These are phyloP conservation scores for Euphorbia peplus DNA, from an alignment of 345 rosid genomes.

Conservation along the genomic window DNA sequence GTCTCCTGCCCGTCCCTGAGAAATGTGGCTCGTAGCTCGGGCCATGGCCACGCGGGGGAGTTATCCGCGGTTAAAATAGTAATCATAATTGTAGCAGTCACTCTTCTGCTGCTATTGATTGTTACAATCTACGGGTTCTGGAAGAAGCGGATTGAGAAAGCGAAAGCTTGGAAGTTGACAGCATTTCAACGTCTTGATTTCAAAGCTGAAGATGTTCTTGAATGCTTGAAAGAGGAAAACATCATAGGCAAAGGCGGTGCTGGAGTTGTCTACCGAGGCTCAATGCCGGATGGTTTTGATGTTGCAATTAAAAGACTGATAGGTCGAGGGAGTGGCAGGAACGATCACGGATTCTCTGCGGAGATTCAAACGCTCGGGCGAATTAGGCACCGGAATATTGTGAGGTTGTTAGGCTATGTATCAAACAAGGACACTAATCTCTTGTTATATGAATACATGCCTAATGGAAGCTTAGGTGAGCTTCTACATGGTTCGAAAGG, in stretches of 20 bases:
- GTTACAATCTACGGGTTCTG: conserved; percentile 43
- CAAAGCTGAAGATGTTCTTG: conserved; percentile 75
- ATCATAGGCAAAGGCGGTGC: conserved; percentile 96
- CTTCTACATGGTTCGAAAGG: conserved; percentile 81
- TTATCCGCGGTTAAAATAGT: conserved; percentile 44
- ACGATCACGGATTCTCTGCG: conserved; percentile 84
- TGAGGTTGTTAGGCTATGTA: conserved; percentile 67
- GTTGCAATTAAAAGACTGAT: conserved; percentile 77
- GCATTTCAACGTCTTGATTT: conserved; percentile 75
- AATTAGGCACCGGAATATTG: conserved; percentile 83
- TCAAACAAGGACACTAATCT: conserved; percentile 86
- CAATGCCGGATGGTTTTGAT: conserved; percentile 62
- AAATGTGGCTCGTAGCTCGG: conserved; percentile 23
- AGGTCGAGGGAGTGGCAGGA: conserved; percentile 57
- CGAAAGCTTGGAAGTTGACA: conserved; percentile 73
- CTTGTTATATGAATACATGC: conserved; percentile 81
- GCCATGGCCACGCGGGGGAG: conserved; percentile 23
- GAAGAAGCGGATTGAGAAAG: conserved; percentile 44
- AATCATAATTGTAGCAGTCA: conserved; percentile 40
- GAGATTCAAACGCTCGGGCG: conserved; percentile 86
- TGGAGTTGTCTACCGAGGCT: conserved; percentile 82
- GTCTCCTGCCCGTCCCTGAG: conserved; percentile 37
- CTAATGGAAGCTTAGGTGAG: conserved; percentile 89
- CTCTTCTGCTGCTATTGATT: conserved; percentile 39
- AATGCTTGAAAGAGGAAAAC: conserved; percentile 80